These are phyloP conservation scores for Adansonia rubrostipa DNA, from an alignment of 441 rosid genomes.

Conservation along the genomic window DNA sequence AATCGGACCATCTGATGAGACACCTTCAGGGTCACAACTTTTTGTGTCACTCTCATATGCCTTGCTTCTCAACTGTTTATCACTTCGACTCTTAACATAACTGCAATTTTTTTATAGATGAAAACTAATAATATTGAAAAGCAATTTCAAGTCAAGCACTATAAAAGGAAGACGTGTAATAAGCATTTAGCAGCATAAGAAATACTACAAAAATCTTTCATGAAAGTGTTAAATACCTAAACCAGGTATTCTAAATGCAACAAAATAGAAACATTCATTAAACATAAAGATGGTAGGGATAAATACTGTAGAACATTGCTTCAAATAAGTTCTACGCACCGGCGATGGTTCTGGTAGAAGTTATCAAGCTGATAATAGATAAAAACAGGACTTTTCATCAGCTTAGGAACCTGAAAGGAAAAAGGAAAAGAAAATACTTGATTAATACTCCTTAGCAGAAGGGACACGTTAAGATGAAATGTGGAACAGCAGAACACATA, in stretches of 20 bases:
- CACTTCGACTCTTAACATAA: slow-evolving; percentile 55
- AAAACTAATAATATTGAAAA: background rate
- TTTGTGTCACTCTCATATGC: slow-evolving; percentile 21
- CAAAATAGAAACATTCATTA: background rate
- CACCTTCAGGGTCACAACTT: slow-evolving; percentile 46
- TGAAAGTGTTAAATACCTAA: background rate
- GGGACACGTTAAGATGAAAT: background rate
- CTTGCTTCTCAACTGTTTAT: slow-evolving; percentile 43
- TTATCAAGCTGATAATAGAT: slow-evolving; percentile 59
- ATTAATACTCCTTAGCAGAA: background rate
- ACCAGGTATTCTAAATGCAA: background rate
- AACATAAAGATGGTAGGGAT: background rate
- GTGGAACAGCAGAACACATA: slow-evolving; percentile 30
- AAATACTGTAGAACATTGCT: background rate
- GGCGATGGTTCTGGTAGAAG: slow-evolving; percentile 63
- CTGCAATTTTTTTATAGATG: slow-evolving; percentile 25
- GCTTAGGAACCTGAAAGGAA: slow-evolving; percentile 46
- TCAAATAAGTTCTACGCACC: slow-evolving; percentile 35
- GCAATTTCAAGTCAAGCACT: background rate
- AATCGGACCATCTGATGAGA: slow-evolving; percentile 30
- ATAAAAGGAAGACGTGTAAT: background rate
- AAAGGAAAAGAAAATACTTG: background rate
- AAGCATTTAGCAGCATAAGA: background rate
- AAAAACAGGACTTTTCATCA: slow-evolving; percentile 50
- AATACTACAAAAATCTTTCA: background rate